These are phyloP conservation scores for Fusarium sp. DNA, from an alignment of 2,329 filamentous ascomycete species.

Conservation along the genomic window DNA sequence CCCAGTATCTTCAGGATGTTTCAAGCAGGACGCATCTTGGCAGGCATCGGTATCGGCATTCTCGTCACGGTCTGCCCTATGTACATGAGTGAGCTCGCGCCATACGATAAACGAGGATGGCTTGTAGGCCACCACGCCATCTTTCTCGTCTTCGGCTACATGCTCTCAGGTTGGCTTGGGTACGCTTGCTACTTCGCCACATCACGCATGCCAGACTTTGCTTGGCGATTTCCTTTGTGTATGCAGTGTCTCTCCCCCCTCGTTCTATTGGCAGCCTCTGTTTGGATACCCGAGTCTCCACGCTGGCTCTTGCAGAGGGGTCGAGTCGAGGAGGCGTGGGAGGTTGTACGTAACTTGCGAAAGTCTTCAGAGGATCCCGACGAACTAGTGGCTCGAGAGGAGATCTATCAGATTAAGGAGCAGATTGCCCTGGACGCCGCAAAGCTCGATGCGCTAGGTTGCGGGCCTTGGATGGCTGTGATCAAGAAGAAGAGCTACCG, in stretches of 20 bases:
- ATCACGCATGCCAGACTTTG: constrained; percentile 45
- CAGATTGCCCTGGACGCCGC: constrained; percentile 57
- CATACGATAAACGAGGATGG: constrained; percentile 58
- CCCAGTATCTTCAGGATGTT: constrained; percentile 41
- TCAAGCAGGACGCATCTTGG: constrained; percentile 59
- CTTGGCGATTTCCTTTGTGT: constrained; percentile 58
- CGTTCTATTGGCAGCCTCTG: constrained; percentile 50
- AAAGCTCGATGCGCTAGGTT: constrained; percentile 53
- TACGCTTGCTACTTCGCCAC: constrained; percentile 50
- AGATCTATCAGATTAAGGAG: constrained; percentile 59
- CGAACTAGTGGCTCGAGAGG: constrained; percentile 57
- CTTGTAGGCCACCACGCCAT: constrained; percentile 63
- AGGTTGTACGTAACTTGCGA: constrained; percentile 54
- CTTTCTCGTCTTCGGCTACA: constrained; percentile 59
- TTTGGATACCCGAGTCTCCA: constrained; percentile 56
- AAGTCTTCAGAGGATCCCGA: constrained; percentile 45
- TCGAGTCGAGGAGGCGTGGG: constrained; percentile 57
- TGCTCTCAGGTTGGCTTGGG: constrained; percentile 55
- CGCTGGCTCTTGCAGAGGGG: constrained; percentile 63
- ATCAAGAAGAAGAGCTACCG: constrained; percentile 60
- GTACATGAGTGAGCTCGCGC: constrained; percentile 50
- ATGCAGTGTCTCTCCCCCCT: constrained; percentile 55
- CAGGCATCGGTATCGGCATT: constrained; percentile 56
- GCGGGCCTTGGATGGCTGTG: constrained; percentile 57
- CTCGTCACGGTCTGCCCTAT: constrained; percentile 51